Evolutionary conservation across 2,329 filamentous ascomycete genomes (phyloP), one percentile per base, ranked within the genome.

Genomic region (Aspergillus ochraceoroseus): DNA sequence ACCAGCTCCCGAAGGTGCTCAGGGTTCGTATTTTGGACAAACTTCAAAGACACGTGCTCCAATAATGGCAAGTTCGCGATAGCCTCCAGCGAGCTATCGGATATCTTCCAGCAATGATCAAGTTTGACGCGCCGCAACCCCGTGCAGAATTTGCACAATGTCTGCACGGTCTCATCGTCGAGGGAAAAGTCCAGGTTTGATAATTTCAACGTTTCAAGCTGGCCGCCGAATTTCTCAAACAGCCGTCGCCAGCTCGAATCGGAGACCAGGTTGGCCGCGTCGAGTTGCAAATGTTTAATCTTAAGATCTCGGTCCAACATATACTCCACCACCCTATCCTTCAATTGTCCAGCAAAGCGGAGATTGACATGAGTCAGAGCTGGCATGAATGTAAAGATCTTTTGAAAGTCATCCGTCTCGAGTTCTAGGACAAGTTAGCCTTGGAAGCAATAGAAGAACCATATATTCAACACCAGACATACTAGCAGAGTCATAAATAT

Each of bases 311-410:
- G 84, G 40, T 80, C 80, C 13, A 86, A 71, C 56, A 95, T 76
- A 61, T 90, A 95, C 37, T 87, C 78, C 63, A 95, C 75, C 28
- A 88, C 84, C 26, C 74, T 73, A 55, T 95, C 85, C 64, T 94
- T 95, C 72, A 95, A 83, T 58, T 95, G 89, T 34, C 92, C 85
- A n/a, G 83, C 87, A 55, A 89, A 90, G 33, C 84, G 80, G 7
- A 94, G 69, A 49, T 87, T 84, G 41, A 95, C 72, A 29, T 75
- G 75, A 53, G 79, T 79, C 38, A 95, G 69, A 4, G 72, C 73
- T 0, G 85, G 80, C 42, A 85, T 81, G 2, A 80, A 74, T 36
- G 87, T 83, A 47, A 95, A 88, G 28, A 95, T 86, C 49, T 82
- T 77, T 32, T 85, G 76, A 50, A 84, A 88, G 56, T 96, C 87